These are phyloP conservation scores for Sporisorium exsertum DNA, from an alignment of 1,284 basidiomycete species.

Conservation along the genomic window DNA sequence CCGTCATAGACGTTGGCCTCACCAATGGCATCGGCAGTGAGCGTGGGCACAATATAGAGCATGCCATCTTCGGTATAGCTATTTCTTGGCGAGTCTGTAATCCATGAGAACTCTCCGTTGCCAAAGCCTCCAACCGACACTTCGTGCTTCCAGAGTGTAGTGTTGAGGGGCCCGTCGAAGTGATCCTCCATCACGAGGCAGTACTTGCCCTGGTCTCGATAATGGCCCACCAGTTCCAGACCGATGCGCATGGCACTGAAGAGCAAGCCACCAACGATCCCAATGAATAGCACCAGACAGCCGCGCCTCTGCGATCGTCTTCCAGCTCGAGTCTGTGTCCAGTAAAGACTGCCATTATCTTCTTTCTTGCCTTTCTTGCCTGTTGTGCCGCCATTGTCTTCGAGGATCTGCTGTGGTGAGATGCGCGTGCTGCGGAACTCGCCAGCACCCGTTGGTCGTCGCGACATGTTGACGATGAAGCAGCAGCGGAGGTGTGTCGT, in stretches of 20 bases:
- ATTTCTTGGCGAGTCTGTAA: background rate
- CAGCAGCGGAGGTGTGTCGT: background rate
- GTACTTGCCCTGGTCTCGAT: conserved; percentile 30
- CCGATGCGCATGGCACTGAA: background rate
- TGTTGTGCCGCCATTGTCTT: background rate
- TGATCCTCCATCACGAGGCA: conserved; percentile 83
- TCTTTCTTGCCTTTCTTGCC: conserved; percentile 20
- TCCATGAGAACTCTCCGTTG: background rate
- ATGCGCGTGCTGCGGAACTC: conserved; percentile 1
- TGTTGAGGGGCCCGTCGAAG: conserved; percentile 77
- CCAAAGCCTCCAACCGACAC: conserved; percentile 72
- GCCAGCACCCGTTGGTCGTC: background rate
- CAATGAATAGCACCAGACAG: no score
- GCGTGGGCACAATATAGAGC: conserved; percentile 77
- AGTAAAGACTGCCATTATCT: background rate
- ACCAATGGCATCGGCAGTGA: conserved; percentile 70
- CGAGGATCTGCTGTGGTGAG: background rate
- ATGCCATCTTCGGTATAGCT: background rate
- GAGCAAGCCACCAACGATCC: background rate
- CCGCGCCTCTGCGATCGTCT: background rate
- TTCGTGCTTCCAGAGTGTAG: conserved; percentile 79
- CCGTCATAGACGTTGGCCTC: conserved; percentile 76
- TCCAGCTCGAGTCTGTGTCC: background rate
- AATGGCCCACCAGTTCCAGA: no score
- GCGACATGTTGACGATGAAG: background rate